Evolutionary conservation across 257 asterid genomes (phyloP).

Genomic region (Euphrasia confusa): DNA sequence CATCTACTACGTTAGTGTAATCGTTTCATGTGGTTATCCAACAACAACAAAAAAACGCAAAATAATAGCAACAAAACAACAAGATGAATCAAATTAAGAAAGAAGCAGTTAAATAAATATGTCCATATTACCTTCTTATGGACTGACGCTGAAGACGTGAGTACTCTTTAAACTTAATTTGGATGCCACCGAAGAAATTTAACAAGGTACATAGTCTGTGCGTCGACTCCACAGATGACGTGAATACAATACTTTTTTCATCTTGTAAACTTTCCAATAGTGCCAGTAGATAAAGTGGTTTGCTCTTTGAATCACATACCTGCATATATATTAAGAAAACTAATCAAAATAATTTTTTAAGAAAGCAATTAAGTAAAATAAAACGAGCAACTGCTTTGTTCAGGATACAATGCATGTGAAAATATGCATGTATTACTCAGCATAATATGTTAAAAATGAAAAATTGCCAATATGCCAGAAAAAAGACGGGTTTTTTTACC

Average conservation of each 20-base stretch:
- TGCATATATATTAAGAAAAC: slow-evolving; percentile 30
- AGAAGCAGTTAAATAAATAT: neutral
- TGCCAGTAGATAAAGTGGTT: slow-evolving; percentile 79
- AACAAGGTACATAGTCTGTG: slow-evolving; percentile 70
- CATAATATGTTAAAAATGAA: slow-evolving; percentile 14
- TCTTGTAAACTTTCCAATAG: slow-evolving; percentile 63
- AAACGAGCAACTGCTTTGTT: neutral
- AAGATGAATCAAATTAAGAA: neutral
- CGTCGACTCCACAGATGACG: slow-evolving; percentile 81
- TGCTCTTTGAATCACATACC: slow-evolving; percentile 71
- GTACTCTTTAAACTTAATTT: slow-evolving; percentile 68
- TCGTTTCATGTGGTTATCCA: no score
- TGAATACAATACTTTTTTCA: slow-evolving; percentile 85
- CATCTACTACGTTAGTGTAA: no score
- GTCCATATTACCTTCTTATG: slow-evolving; percentile 56
- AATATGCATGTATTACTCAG: neutral
- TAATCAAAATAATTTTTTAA: slow-evolving; percentile 18
- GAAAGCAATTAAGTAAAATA: neutral
- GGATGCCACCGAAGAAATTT: slow-evolving; percentile 52
- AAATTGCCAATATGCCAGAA: neutral
- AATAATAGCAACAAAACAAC: no score
- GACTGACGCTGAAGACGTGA: slow-evolving; percentile 84
- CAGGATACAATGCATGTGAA: neutral
- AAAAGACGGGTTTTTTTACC: slow-evolving; percentile 40
- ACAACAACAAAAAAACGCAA: no score